Percentiles rank a stretch among this genome's conserved stretches.
These are phyloP conservation scores for Lupinus albus DNA, from an alignment of 306 rosid species.

Conservation along the genomic window DNA sequence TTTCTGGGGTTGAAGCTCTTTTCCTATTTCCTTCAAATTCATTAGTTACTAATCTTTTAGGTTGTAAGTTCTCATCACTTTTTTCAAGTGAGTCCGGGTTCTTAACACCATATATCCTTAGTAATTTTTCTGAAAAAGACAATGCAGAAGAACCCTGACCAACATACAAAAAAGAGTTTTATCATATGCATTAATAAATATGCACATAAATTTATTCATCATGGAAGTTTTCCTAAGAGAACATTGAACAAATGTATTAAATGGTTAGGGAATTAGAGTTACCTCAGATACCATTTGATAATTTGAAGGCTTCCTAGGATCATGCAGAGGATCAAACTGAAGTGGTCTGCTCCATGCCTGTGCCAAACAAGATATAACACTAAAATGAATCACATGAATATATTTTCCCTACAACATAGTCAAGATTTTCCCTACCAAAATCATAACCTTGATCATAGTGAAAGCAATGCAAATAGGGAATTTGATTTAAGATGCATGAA, in stretches of 20 bases:
- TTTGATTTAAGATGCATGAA: constrained; percentile 1
- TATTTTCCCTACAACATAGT: constrained; percentile 8
- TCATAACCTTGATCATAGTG: too few relatives aligned
- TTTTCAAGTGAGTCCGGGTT: constrained; percentile 9
- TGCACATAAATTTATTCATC: constrained; percentile 7
- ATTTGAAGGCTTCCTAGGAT: too few relatives aligned
- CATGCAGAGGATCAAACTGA: too few relatives aligned
- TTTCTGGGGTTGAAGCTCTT: constrained; percentile 22
- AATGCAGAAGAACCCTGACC: constrained; percentile 30
- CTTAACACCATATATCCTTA: constrained; percentile 6
- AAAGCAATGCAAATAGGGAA: constrained; percentile 1
- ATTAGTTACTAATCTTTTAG: not conserved
- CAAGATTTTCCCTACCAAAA: not conserved
- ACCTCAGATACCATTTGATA: too few relatives aligned
- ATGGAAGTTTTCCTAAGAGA: not conserved
- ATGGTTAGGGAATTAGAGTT: too few relatives aligned
- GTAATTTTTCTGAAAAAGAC: constrained; percentile 17
- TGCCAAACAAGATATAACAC: too few relatives aligned
- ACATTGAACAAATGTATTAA: too few relatives aligned
- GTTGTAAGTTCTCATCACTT: constrained; percentile 23
- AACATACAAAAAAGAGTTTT: constrained; percentile 21
- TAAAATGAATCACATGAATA: not conserved
- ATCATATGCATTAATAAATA: constrained; percentile 11
- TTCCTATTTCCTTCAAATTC: constrained; percentile 31
- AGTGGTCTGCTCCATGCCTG: too few relatives aligned